Conservation (phyloP, 306 rosid genomes). For the barrel medic (Medicago truncatula) region DNA sequence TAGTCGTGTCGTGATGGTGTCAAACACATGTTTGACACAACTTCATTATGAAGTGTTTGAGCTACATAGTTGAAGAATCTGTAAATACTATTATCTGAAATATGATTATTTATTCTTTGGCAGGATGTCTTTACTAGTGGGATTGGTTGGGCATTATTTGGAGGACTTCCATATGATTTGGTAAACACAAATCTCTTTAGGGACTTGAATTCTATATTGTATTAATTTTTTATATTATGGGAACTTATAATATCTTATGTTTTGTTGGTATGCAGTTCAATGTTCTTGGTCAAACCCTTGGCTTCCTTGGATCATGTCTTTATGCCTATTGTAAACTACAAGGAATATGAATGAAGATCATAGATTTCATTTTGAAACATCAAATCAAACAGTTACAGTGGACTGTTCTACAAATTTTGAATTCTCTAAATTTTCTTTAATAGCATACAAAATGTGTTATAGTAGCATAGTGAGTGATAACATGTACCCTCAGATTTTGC, state of each 20-base stretch:
- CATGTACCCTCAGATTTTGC: neutral
- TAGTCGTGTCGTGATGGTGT: no score
- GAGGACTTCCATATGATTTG: constrained; percentile 51
- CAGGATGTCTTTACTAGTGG: constrained; percentile 48
- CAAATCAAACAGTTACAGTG: neutral
- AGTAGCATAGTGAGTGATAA: neutral
- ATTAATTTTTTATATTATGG: neutral
- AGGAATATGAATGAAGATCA: constrained; percentile 59
- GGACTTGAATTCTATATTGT: neutral
- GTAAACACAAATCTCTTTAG: constrained; percentile 13
- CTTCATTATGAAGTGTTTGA: neutral
- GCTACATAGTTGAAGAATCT: no score
- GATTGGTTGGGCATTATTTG: constrained; percentile 44
- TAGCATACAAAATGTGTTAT: neutral
- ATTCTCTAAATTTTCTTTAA: neutral
- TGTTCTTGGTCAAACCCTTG: constrained; percentile 70
- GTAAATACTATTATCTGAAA: neutral
- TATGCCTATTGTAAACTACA: constrained; percentile 72
- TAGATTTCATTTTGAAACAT: neutral
- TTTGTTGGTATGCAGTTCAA: constrained; percentile 49
- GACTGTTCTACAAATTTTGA: neutral
- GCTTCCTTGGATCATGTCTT: constrained; percentile 74
- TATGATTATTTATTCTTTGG: neutral
- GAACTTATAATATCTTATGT: constrained; percentile 3
- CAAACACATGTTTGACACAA: no score